phyloP scores from a whole-genome alignment of 2,329 filamentous ascomycete genomes.

The Pyricularia pennisetigena region DNA sequence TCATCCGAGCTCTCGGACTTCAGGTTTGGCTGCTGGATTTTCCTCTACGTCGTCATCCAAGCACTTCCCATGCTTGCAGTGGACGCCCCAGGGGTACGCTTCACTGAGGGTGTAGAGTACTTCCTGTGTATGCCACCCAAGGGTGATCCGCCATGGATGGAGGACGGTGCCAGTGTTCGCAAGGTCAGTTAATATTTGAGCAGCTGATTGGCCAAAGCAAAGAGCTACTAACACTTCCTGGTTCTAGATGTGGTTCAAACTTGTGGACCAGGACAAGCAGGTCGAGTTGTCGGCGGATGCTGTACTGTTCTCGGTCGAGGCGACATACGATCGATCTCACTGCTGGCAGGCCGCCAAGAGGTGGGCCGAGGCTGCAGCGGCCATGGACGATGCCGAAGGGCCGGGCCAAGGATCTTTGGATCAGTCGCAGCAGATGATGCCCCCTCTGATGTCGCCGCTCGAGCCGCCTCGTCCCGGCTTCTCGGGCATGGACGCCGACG shows the following conservation, averaged over 20 bases:
- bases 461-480: slow-evolving; percentile 18
- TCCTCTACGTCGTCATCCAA: slow-evolving; percentile 70
- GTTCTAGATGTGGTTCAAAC: neutral
- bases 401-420: neutral
- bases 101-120: slow-evolving; percentile 66
- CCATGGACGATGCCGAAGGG: slow-evolving; percentile 6
- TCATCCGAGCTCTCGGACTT: slow-evolving; percentile 61
- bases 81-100: slow-evolving; percentile 61
- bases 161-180: slow-evolving; percentile 51
- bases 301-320: slow-evolving; percentile 51
- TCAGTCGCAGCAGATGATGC: neutral
- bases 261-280: slow-evolving; percentile 26
- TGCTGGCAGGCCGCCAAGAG: slow-evolving; percentile 43
- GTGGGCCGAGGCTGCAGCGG: slow-evolving; percentile 25
- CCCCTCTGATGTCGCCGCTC: slow-evolving; percentile 12
- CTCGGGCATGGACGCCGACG: slow-evolving; percentile 17
- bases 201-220: neutral
- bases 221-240: neutral
- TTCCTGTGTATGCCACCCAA: slow-evolving; percentile 71
- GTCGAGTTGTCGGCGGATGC: slow-evolving; percentile 51
- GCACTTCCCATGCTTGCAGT: slow-evolving; percentile 68
- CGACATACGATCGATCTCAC: slow-evolving; percentile 48
- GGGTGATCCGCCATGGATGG: slow-evolving; percentile 64
- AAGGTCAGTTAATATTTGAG: slow-evolving; percentile 34
- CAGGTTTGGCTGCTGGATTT: slow-evolving; percentile 70